Evolutionary conservation across 108 stramenopile genomes (phyloP), one percentile per base, ranked within the genome.

Genomic region (Pseudonitzschia pungens): DNA sequence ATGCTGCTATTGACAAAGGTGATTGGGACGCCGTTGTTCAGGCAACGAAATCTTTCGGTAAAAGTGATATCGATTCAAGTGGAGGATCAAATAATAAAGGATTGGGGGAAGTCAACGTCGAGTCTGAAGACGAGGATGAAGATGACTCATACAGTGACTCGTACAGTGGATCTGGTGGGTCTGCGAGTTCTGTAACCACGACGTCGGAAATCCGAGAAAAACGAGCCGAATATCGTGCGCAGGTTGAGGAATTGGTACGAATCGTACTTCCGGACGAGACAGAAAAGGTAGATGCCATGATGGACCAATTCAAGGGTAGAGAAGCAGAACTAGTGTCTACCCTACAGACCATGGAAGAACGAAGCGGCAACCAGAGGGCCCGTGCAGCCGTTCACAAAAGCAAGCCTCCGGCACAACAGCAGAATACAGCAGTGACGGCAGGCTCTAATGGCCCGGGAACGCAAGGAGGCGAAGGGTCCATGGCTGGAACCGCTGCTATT

Each of bases 291-390:
- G 86, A 89, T 57, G 87, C 83, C 24, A 93, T 93, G 92, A 76
- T 93, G 72, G 87, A 82, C 24, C 87, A 93, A 68, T 93, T 93
- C 73, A 74, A 81, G 36, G 92, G 92, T 29, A 73, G 92, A 10
- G 92, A 93, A 62, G 87, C 87, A 56, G 92, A 93, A 63, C 75
- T 93, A 31, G 79, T 93, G 8, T 82, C 86, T 41, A 91, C 89
- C 4, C 68, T 93, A 15, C 87, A 90, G 60, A 87, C 86, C 41
- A 93, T 93, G 92, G 77, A 87, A 65, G 90, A 91, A 72, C 83
- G 92, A 28, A 86, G 83, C 32, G 81, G 83, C 59, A 87, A 86
- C 20, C 84, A 86, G 31, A 74, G 92, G 58, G 92, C 88, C 20
- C 78, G 92, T 40, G 78, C 85, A 20, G 89, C 89, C 16, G 85